Evolutionary conservation across 2,329 filamentous ascomycete genomes (phyloP), one percentile per base, ranked within the genome.

Genomic region (Fusarium armeniacum): DNA sequence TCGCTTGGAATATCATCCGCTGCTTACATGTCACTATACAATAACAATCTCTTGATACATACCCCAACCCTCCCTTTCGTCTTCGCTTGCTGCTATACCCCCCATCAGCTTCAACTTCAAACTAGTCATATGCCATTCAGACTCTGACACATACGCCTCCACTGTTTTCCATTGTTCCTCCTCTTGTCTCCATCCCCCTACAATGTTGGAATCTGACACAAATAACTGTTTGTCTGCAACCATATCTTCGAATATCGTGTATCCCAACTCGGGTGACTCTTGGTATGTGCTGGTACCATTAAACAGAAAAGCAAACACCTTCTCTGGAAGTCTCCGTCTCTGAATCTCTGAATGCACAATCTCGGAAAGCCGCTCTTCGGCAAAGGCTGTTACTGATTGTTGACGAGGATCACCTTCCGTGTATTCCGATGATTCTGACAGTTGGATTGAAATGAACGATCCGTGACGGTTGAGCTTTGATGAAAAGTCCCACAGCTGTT

Each of bases 231-330:
- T 9, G 8, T 6, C 0, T 4, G 1, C 3, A 11, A 58, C 2
- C 2, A 28, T 0, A 4, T 15, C 18, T 28, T 32, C n/a, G 13
- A 35, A n/a, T 2, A 1, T 4, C 2, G 4, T 6, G 3, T 10
- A 11, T 2, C 4, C 4, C 3, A 15, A 8, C 0, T 7, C 4
- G 0, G 5, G 15, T 7, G 20, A 11, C 5, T 24, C 20, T 12
- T 13, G 2, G 1, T 1, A 5, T 5, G 4, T 1, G 6, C n/a
- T 1, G 3, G 1, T 12, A 6, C n/a, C 28, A 0, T 3, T 15
- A 1, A 59, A 60, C 5, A 60, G 15, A 60, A 59, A 59, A 0
- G 28, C n/a, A 18, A 59, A 59, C 1, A 35, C 8, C 0, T 18
- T 60, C 6, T 59, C 58, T 4, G 35, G 8, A 15, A 59, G n/a